These are phyloP conservation scores for Bipolaris zeicola DNA, from an alignment of 2,329 filamentous ascomycete genomes.

Conservation along the genomic window DNA sequence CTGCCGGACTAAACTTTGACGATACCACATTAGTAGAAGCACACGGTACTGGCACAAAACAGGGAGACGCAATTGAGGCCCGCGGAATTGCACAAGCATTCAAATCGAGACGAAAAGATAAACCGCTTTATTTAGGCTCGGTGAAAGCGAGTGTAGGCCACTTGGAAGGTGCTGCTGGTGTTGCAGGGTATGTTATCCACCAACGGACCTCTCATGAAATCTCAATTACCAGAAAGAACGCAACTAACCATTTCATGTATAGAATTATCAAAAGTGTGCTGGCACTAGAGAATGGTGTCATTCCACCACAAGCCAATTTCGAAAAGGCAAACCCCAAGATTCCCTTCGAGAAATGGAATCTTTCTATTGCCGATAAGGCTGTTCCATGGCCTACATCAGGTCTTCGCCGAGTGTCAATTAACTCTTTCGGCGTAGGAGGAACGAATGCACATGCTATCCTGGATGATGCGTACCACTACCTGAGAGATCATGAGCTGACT, in stretches of 20 bases:
- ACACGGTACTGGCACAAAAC: background rate
- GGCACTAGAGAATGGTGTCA: background rate
- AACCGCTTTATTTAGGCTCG: background rate
- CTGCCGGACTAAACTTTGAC: background rate
- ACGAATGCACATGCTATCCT: slow-evolving; percentile 8
- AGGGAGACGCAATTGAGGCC: slow-evolving; percentile 2
- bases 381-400: slow-evolving; percentile 14
- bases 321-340: slow-evolving; percentile 5
- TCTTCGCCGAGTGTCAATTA: slow-evolving; percentile 17
- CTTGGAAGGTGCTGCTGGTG: background rate
- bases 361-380: background rate
- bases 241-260: background rate
- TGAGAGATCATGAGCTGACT: background rate
- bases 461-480: slow-evolving; percentile 15
- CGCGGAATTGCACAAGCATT: background rate
- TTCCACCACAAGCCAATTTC: slow-evolving; percentile 1
- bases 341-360: slow-evolving; percentile 5
- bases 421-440: slow-evolving; percentile 37
- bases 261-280: slow-evolving; percentile 2
- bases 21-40: background rate
- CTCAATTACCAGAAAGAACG: background rate
- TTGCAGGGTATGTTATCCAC: background rate
- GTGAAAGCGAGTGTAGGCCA: background rate
- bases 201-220: background rate
- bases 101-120: background rate